These are phyloP conservation scores for Atalantia buxifolia DNA, from an alignment of 345 rosid genomes.

Conservation along the genomic window DNA sequence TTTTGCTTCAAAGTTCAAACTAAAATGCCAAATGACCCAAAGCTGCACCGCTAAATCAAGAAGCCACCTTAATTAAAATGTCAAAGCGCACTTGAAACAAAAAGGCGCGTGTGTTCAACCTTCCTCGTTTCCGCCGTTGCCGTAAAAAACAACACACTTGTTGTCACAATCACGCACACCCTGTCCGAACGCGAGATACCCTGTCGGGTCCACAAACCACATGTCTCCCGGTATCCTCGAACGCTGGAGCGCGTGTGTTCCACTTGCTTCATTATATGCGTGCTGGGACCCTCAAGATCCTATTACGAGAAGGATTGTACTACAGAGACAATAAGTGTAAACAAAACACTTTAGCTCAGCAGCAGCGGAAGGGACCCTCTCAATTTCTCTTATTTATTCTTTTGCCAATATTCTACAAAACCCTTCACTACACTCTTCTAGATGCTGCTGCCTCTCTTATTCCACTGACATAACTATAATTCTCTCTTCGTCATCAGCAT, in stretches of 20 bases:
- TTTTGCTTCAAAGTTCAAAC: too few species aligned
- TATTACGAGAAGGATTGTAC: too few species aligned
- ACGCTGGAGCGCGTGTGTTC: not conserved
- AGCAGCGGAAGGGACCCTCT: not conserved
- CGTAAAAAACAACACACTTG: too few species aligned
- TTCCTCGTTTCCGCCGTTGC: too few species aligned
- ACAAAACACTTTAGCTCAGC: too few species aligned
- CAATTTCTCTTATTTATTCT: not conserved
- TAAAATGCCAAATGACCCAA: too few species aligned
- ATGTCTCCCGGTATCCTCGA: not conserved
- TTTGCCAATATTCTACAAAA: not conserved
- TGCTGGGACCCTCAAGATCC: not conserved
- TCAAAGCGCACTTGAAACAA: too few species aligned
- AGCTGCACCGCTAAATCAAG: too few species aligned
- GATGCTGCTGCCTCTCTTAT: not conserved
- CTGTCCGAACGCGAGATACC: not conserved
- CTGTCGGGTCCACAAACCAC: too few species aligned
- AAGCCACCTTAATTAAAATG: too few species aligned
- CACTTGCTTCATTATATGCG: not conserved
- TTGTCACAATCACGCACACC: too few species aligned
- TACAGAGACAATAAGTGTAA: not conserved
- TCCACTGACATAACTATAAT: not conserved
- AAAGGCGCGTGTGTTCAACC: too few species aligned
- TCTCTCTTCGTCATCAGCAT: not conserved
- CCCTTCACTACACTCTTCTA: conserved; percentile 12